Base-by-base conservation (phyloP, 2,329 filamentous ascomycete species). In the Drechslerella stenobrocha region DNA sequence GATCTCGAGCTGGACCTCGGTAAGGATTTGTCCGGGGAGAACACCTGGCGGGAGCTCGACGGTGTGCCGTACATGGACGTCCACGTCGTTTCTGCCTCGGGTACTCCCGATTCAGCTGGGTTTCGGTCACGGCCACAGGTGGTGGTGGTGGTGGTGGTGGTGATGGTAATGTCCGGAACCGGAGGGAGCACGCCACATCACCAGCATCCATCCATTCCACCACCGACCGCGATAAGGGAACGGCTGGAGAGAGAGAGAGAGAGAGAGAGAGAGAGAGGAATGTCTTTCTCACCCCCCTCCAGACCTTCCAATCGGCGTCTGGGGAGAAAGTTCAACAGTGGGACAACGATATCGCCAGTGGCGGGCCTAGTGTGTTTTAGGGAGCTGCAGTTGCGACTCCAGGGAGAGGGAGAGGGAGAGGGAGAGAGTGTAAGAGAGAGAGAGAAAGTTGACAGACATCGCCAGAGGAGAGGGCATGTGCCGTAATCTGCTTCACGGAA, bases 141-240 rank as follows among this genome's bases (percentile, higher is more conserved):
- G n/a, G n/a, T n/a, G n/a, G n/a, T n/a, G n/a, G n/a, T n/a, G n/a
- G n/a, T n/a, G n/a, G n/a, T n/a, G n/a, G n/a, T 18, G 18, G 18
- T 18, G 13, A 18, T n/a, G 37, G 37, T 18, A 13, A 18, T 13
- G 8, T 42, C 37, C 37, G 37, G 37, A 42, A 42, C 28, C 28
- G 28, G 28, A 42, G 37, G 37, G 37, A 42, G 37, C 37, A 42
- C 37, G 37, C 37, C 37, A 42, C 37, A 42, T 42, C 34, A 37
- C 15, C 34, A 9, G 15, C 15, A 37, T 37, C 34, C 34, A 37
- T n/a, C n/a, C 37, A 42, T 42, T 42, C 37, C 37, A 42, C 22
- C 37, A 18, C 8, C 37, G 37, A 18, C 37, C 4, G 3, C 37
- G 37, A 42, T 42, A 42, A 42, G 37, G 6, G 6, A 20, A 42